Percentiles rank a stretch among this genome's conserved stretches.
These are phyloP conservation scores for Termitomyces sp. DNA, from an alignment of 768 basidiomycete genomes.

Conservation along the genomic window DNA sequence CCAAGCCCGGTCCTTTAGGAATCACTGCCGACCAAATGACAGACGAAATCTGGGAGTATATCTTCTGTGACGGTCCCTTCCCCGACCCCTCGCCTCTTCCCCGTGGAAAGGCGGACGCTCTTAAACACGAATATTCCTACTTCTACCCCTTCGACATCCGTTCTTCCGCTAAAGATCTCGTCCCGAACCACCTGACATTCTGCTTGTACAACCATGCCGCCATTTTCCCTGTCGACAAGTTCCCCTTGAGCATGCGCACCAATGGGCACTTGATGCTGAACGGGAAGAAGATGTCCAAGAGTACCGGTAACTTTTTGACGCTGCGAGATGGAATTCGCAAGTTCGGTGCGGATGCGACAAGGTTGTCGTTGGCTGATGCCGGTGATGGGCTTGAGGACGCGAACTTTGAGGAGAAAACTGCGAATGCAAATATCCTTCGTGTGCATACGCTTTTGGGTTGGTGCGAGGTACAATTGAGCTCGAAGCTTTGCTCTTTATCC, in stretches of 20 bases:
- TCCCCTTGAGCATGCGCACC: conserved; percentile 88
- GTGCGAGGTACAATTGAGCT: conserved; percentile 76
- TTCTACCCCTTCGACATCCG: conserved; percentile 99
- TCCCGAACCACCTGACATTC: conserved; percentile 94
- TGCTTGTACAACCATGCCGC: conserved; percentile 94
- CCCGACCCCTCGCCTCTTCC: conserved; percentile 61
- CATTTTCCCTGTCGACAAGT: conserved; percentile 84
- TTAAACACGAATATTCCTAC: conserved; percentile 91
- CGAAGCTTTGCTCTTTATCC: conserved; percentile 14
- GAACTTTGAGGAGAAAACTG: conserved; percentile 98
- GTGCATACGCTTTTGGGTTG: conserved; percentile 86
- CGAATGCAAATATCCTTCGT: conserved; percentile 93
- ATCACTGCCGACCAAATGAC: conserved; percentile 92
- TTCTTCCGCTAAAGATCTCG: conserved; percentile 95
- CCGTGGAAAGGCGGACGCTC: conserved; percentile 70
- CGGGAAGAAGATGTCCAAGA: conserved; percentile 98
- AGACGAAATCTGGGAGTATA: conserved; percentile 95
- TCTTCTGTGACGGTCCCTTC: conserved; percentile 76
- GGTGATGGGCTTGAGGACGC: conserved; percentile 98
- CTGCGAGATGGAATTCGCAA: conserved; percentile 84
- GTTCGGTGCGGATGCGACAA: conserved; percentile 94
- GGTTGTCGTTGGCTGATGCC: conserved; percentile 89
- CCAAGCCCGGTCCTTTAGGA: conserved; percentile 72
- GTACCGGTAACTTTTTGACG: conserved; percentile 92
- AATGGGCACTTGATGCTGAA: conserved; percentile 98